These are phyloP conservation scores for Funneliformis geosporum DNA, from an alignment of 192 early-diverging fungal species.

Conservation along the genomic window DNA sequence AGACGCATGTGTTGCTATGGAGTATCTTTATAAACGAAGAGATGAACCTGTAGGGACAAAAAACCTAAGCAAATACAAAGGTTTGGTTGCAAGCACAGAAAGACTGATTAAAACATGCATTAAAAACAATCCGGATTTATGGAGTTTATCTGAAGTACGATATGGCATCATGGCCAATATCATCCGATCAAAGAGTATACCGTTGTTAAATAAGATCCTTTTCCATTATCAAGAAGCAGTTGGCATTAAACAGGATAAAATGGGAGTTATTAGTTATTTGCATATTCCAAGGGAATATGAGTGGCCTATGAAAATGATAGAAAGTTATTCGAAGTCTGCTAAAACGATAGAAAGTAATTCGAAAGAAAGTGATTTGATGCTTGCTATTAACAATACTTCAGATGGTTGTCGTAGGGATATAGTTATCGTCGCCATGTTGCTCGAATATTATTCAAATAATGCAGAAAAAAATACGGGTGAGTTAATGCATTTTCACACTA, in stretches of 20 bases:
- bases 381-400: background rate
- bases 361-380: background rate
- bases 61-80: background rate
- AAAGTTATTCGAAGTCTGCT: too few relatives aligned
- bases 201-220: background rate
- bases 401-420: background rate
- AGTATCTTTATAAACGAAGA: background rate
- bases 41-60: background rate
- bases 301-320: background rate
- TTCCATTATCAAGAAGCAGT: background rate
- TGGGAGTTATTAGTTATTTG: background rate
- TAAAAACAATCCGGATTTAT: background rate
- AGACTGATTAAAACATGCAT: background rate
- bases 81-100: background rate
- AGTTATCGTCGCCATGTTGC: background rate
- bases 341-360: too few relatives aligned
- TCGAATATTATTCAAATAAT: conserved; percentile 12
- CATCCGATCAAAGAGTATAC: background rate
- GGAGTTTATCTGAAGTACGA: background rate
- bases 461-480: background rate
- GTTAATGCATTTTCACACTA: too few relatives aligned
- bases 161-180: background rate
- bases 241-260: background rate
- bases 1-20: background rate
- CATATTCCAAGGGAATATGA: background rate